Evolutionary conservation across 2,329 filamentous ascomycete species (phyloP).

Genomic region (Exserohilum turcica): DNA sequence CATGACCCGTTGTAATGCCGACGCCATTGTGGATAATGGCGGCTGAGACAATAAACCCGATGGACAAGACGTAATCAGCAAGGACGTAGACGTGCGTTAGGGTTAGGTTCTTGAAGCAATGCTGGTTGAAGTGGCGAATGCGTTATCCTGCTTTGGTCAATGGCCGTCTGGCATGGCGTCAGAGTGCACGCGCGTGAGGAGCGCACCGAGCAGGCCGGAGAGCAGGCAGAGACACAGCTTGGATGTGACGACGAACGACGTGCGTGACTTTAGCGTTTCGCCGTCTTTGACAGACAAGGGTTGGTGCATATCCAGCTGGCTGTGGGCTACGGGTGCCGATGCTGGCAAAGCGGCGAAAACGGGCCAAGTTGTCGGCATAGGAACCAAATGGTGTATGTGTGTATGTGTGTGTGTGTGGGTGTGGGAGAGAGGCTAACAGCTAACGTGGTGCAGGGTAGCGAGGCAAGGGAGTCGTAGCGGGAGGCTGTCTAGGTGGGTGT

Average conservation of each 20-base stretch:
- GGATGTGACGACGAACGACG: conserved; percentile 1
- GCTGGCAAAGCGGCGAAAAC: background rate
- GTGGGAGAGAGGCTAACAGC: too few species aligned
- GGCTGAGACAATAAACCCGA: conserved; percentile 44
- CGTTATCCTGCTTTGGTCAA: conserved; percentile 24
- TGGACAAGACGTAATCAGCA: conserved; percentile 42
- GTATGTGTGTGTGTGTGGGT: too few species aligned
- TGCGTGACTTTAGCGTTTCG: background rate
- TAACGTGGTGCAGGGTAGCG: background rate
- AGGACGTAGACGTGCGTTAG: conserved; percentile 40
- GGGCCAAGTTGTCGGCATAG: background rate
- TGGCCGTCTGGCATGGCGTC: background rate
- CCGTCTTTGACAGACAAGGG: background rate
- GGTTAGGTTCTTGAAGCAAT: conserved; percentile 5
- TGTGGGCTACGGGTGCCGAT: background rate
- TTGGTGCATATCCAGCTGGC: background rate
- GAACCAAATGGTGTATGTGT: background rate
- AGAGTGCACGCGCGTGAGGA: background rate
- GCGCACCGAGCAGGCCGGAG: conserved; percentile 4
- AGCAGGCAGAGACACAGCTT: conserved; percentile 4
- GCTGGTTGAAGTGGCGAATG: conserved; percentile 11
- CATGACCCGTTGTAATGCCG: conserved; percentile 26
- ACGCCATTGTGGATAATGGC: conserved; percentile 42
- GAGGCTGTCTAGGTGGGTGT: background rate
- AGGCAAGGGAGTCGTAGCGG: background rate